A percentile compares a stretch with the other conserved stretches of the same genome.
Evolutionary conservation across 805 yeast genomes (phyloP).

Genomic region (Torulaspora gathmanii): DNA sequence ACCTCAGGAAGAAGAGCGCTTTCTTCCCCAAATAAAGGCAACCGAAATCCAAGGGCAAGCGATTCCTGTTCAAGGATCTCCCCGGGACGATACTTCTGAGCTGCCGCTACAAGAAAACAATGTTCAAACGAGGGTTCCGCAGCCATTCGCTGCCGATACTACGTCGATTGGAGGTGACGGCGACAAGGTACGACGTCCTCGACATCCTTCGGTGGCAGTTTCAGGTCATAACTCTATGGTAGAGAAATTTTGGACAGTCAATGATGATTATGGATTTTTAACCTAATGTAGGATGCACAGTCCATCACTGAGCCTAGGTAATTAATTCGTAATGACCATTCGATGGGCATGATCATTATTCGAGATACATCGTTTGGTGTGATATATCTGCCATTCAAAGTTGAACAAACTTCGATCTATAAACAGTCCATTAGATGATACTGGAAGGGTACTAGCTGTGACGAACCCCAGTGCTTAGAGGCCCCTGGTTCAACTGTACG

Average conservation of each 20-base stretch:
- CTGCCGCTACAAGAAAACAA: background rate
- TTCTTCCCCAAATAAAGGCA: slow-evolving; percentile 1
- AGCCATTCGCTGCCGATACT: background rate
- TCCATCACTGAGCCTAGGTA: background rate
- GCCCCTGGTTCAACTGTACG: slow-evolving; percentile 3
- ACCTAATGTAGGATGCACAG: slow-evolving; percentile 24
- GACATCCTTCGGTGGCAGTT: slow-evolving; percentile 7
- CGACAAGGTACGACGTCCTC: slow-evolving; percentile 2
- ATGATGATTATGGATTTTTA: slow-evolving; percentile 46
- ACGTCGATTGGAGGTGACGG: background rate
- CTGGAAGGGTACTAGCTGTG: background rate
- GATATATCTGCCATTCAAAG: background rate
- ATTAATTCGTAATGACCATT: background rate
- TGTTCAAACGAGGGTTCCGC: background rate
- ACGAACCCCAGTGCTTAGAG: background rate
- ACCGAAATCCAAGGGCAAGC: background rate
- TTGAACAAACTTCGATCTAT: background rate
- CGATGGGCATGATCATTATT: background rate
- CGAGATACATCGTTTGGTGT: background rate
- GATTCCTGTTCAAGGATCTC: background rate
- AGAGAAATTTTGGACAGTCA: slow-evolving; percentile 47
- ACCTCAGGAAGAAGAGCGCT: slow-evolving; percentile 13
- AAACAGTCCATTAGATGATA: too few relatives aligned
- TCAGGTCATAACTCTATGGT: slow-evolving; percentile 20
- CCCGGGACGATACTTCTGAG: background rate